These are phyloP conservation scores for Cytospora leucostoma DNA, from an alignment of 2,329 filamentous ascomycete species.

Conservation along the genomic window DNA sequence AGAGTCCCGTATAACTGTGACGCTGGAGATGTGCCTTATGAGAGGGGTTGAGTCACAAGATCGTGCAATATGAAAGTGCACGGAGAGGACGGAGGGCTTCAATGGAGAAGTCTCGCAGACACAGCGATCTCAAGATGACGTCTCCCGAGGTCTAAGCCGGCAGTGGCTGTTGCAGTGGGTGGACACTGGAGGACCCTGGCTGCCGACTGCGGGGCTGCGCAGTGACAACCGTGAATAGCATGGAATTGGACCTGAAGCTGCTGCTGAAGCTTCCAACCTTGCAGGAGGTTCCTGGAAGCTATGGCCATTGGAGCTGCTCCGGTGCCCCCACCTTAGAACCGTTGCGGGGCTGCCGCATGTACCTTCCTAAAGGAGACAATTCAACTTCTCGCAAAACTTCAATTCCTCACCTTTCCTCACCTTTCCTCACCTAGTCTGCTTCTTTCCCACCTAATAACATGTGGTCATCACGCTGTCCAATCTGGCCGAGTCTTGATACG, in stretches of 20 bases:
- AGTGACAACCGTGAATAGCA: not conserved
- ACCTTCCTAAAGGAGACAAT: slow-evolving; percentile 14
- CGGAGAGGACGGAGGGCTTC: not conserved
- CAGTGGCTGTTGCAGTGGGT: not conserved
- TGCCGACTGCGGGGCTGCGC: slow-evolving; percentile 4
- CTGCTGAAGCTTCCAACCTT: too few relatives aligned
- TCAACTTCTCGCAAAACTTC: not conserved
- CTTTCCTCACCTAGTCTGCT: not conserved
- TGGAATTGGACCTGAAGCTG: too few relatives aligned
- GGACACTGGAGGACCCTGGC: not conserved
- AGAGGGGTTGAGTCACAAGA: not conserved
- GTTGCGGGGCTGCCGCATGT: slow-evolving; percentile 14
- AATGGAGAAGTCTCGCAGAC: too few relatives aligned
- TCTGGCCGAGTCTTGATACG: too few relatives aligned
- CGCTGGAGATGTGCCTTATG: not conserved
- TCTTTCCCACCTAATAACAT: not conserved
- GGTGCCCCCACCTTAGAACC: slow-evolving; percentile 4
- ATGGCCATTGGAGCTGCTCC: slow-evolving; percentile 17
- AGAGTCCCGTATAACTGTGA: not conserved
- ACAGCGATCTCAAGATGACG: slow-evolving; percentile 13
- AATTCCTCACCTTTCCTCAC: not conserved
- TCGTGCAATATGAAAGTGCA: not conserved
- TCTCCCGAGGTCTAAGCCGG: not conserved
- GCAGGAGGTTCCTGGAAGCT: too few relatives aligned
- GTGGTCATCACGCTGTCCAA: too few relatives aligned